Percentiles rank a stretch among this genome's conserved stretches.
Evolutionary conservation across 2,329 filamentous ascomycete genomes (phyloP).

Genomic region (Beauveria asiatica): DNA sequence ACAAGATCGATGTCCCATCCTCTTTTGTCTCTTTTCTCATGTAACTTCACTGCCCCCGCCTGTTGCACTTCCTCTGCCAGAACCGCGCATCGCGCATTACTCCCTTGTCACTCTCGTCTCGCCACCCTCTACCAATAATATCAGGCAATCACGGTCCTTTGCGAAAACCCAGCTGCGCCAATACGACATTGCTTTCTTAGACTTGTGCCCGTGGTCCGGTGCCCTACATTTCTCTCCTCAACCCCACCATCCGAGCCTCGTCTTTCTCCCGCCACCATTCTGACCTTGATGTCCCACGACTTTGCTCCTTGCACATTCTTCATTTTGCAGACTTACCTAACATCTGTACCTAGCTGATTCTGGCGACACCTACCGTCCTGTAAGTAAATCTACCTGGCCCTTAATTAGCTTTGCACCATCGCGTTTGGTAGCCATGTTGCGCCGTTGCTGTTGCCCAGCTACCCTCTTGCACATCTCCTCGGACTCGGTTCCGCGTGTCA

Average conservation of each 20-base stretch:
- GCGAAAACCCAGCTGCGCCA: background rate
- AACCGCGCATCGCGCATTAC: background rate
- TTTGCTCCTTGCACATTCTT: conserved; percentile 5
- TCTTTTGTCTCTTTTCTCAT: background rate
- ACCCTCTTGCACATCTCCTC: background rate
- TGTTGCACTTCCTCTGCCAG: background rate
- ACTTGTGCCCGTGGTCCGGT: background rate
- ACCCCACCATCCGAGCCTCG: conserved; percentile 11
- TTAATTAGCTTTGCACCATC: background rate
- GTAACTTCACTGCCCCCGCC: background rate
- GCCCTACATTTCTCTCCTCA: conserved; percentile 1
- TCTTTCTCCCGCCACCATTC: conserved; percentile 13
- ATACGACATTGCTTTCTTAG: background rate
- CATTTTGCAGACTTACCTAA: conserved; percentile 27
- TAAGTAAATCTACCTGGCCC: conserved; percentile 30
- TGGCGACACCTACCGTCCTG: conserved; percentile 53
- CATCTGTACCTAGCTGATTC: conserved; percentile 44
- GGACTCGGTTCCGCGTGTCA: background rate
- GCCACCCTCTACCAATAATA: background rate
- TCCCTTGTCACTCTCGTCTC: background rate
- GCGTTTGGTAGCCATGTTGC: background rate
- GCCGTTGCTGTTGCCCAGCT: background rate
- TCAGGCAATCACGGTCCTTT: background rate
- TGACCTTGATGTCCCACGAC: conserved; percentile 16
- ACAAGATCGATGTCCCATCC: background rate